Conservation (phyloP, 2,329 filamentous ascomycete genomes). For the Colletotrichum endophyticum region DNA sequence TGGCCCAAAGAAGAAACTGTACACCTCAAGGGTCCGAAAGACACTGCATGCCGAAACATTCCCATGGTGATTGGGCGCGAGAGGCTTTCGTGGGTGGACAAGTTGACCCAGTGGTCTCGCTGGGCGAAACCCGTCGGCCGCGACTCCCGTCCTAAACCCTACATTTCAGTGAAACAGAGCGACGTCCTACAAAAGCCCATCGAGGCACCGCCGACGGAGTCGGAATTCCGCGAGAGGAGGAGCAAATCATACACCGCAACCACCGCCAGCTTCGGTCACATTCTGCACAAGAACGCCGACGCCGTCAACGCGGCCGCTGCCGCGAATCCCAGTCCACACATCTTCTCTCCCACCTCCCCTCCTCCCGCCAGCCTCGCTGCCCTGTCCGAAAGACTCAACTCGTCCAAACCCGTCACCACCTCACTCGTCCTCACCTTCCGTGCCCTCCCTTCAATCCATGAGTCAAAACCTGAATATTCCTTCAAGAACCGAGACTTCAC, state of each 20-base stretch:
- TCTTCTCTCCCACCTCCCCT: conserved; percentile 51
- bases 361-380: conserved; percentile 49
- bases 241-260: conserved; percentile 26
- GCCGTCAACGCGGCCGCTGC: not conserved
- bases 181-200: not conserved
- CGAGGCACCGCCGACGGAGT: not conserved
- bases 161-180: not conserved
- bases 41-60: not conserved
- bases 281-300: conserved; percentile 42
- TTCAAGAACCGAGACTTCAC: not conserved
- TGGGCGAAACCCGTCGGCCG: conserved; percentile 21
- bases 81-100: conserved; percentile 17
- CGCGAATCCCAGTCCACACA: conserved; percentile 27
- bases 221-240: not conserved
- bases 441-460: not conserved
- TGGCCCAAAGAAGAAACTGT: not conserved
- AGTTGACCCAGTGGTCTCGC: conserved; percentile 14
- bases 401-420: conserved; percentile 24
- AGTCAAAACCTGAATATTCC: not conserved
- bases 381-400: conserved; percentile 25
- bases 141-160: not conserved
- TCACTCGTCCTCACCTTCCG: conserved; percentile 51
- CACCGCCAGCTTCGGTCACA: conserved; percentile 55
- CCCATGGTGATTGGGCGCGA: not conserved
- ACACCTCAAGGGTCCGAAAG: not conserved